Percentiles rank a stretch among this genome's conserved stretches.
phyloP scores from a whole-genome alignment of 2,329 filamentous ascomycete genomes.

The Bertia moriformis region DNA sequence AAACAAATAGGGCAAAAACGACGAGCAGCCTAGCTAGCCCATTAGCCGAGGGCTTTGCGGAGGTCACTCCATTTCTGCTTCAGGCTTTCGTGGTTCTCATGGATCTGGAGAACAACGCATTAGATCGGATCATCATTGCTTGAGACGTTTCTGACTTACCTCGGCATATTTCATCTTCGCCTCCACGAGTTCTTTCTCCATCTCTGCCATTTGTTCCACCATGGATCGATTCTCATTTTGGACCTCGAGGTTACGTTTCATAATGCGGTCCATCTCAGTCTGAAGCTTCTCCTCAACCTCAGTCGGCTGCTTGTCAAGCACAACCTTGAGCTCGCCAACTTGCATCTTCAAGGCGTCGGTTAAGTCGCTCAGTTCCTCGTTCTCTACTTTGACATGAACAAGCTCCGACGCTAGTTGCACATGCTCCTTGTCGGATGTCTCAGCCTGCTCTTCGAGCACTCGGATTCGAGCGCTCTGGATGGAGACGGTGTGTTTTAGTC shows the following conservation, averaged over 20 bases:
- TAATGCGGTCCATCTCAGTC: constrained; percentile 56
- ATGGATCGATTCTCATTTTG: constrained; percentile 61
- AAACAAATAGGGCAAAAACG: too few relatives aligned
- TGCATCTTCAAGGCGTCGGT: constrained; percentile 54
- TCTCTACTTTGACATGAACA: constrained; percentile 57
- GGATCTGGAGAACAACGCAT: background rate
- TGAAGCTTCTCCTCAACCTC: constrained; percentile 54
- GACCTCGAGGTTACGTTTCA: constrained; percentile 59
- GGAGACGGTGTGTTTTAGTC: constrained; percentile 33
- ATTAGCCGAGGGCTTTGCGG: constrained; percentile 1
- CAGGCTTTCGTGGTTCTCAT: background rate
- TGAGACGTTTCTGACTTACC: too few relatives aligned
- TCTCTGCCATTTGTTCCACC: constrained; percentile 59
- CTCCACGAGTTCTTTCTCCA: constrained; percentile 58
- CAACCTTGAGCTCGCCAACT: constrained; percentile 46
- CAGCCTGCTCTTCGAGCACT: constrained; percentile 48
- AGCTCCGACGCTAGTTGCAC: constrained; percentile 57
- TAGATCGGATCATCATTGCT: constrained; percentile 13
- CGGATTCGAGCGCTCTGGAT: constrained; percentile 43
- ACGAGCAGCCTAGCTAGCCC: too few relatives aligned
- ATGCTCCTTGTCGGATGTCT: constrained; percentile 58
- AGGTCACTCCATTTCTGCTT: background rate
- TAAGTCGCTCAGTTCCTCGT: constrained; percentile 49
- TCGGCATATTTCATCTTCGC: constrained; percentile 63
- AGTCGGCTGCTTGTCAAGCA: constrained; percentile 54